These are phyloP conservation scores for Oryza rufipogon DNA, from an alignment of 176 grass and related monocot genomes.

Conservation along the genomic window DNA sequence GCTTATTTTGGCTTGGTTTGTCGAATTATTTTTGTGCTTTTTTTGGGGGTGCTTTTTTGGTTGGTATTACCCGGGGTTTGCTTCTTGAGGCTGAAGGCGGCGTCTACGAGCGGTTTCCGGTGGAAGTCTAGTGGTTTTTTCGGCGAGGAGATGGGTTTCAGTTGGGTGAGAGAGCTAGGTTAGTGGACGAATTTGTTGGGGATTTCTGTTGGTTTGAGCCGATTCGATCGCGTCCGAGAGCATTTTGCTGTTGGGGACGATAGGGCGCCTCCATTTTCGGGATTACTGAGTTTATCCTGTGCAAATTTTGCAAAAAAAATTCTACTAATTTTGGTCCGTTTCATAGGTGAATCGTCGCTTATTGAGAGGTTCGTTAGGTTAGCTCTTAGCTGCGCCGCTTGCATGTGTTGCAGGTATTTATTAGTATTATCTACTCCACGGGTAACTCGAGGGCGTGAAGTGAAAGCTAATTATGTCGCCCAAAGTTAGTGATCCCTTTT, in stretches of 20 bases:
- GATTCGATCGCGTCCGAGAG: constrained; percentile 21
- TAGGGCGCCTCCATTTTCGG: constrained; percentile 23
- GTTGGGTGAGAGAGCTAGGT: background rate
- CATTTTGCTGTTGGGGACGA: constrained; percentile 26
- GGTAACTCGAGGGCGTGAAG: background rate
- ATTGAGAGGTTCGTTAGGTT: background rate
- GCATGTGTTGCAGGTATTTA: background rate
- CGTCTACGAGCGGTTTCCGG: background rate
- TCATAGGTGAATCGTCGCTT: background rate
- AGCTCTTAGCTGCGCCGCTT: background rate
- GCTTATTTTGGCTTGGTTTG: background rate
- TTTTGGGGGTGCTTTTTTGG: background rate
- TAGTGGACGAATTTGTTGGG: background rate
- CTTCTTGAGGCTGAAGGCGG: background rate
- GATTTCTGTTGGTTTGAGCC: constrained; percentile 10
- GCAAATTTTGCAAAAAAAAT: background rate
- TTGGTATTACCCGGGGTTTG: background rate
- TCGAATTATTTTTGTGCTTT: background rate
- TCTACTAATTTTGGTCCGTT: background rate
- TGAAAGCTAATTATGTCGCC: background rate
- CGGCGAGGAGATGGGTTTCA: background rate
- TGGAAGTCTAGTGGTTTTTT: background rate
- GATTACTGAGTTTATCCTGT: background rate
- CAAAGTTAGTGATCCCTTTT: background rate
- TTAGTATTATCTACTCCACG: constrained; percentile 9